Base-by-base conservation (phyloP, 139 green algal species). In the Nannochloris sp. region DNA sequence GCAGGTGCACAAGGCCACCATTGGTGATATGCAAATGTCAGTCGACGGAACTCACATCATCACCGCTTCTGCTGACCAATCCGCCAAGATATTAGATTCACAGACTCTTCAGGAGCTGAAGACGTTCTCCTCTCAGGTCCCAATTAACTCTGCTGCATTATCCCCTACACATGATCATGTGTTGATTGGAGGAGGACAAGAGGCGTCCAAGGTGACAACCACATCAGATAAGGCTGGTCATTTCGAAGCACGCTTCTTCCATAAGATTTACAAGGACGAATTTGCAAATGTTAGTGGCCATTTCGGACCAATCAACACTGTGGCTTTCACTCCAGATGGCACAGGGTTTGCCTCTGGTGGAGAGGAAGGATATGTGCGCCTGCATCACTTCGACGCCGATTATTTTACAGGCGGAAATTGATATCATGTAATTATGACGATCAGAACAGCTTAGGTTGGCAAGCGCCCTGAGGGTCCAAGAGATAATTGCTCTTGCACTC, bases 221-320 rank as follows among this genome's bases (percentile, higher is more conserved):
- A 97, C 91, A 3, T 73, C 78, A 11, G 80, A 81, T 18, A 81
- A 86, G 62, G 90, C 88, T 4, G 94, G 93, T 61, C 82, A 88
- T 44, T 99, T 99, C 66, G 90, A 98, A 78, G 75, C 85, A 3
- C 75, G 87, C 40, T 97, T 99, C 71, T 97, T 90, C 83, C 90
- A 98, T 78, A 99, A 98, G 83, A 87, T 97, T 11, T 96, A 87
- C 73, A 62, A 82, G 46, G 93, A 99, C 64, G 90, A 97, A 83
- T 93, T 99, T 78, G 94, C 89, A 18, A 83, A 83, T 27, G 90
- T 97, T 36, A 76, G 88, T n/a, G 94, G 94, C 1, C 94, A 98
- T 69, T 99, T 99, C 68, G 92, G 93, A 0, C 94, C 94, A 44
- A 90, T 99, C 75, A 99, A 99, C 75, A 81, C 82, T 58, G 74